Base-by-base conservation (phyloP, 345 rosid species). In the Aethionema arabicum region DNA sequence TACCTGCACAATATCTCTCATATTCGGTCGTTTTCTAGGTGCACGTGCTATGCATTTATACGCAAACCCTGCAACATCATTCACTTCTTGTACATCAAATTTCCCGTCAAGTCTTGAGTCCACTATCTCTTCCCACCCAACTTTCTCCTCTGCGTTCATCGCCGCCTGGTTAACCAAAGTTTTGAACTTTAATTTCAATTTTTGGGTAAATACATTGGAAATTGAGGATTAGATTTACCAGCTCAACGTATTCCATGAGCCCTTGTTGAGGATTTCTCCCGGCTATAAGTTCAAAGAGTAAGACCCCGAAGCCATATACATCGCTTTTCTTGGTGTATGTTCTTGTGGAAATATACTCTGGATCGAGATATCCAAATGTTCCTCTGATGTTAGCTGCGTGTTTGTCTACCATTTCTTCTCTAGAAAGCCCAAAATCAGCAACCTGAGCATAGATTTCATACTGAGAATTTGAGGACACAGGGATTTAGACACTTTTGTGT, bases 291-390 rank as follows among this genome's bases (percentile, higher is more conserved):
- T 93, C 99, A 48, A 93, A 93, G 11, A 93, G 93, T 74, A 93
- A 78, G 46, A 93, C 99, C 40, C 99, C 99, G 1, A 79, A 93
- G 72, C 99, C 90, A 66, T 90, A 93, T 49, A 93, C 99, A 47
- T 93, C 99, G 30, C 99, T 93, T 76, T 87, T 93, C 81, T 93
- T 93, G 1, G 97, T 90, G 71, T 85, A 90, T 29, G 69, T 81
- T 73, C 87, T 74, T 3, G 97, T 80, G 31, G 97, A 90, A 41
- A 93, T 80, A 55, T 93, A 93, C 58, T 93, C 97, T 2, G 99
- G 99, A 77, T 93, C 99, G 38, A 93, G 97, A 68, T 90, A 93
- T 56, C 99, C 99, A 64, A 87, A 87, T 9, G 99, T 93, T 72
- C 99, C 99, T 41, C 89, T 72, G 50, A 95, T 53, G 56, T 90